Evolutionary conservation across 2,329 filamentous ascomycete genomes (phyloP), one percentile per base, ranked within the genome.

Genomic region (Aureobasidium sp.): DNA sequence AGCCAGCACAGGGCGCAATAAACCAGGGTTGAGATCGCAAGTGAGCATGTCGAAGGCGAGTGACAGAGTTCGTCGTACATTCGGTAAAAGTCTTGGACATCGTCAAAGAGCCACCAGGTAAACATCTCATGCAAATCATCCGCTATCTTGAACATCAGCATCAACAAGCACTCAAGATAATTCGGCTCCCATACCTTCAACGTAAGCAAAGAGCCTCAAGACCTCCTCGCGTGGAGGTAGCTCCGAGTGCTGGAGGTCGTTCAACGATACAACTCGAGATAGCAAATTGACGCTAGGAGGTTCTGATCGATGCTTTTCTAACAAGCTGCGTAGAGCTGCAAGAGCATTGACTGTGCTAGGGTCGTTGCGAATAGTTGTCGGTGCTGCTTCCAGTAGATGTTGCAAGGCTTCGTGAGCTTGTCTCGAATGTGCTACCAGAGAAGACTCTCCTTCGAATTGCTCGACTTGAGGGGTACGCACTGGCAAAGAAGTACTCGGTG

Each of bases 1-100:
- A 64, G 61, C 47, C 59, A 64, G 15, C 62, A 52, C 1, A 65
- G 59, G 5, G 61, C 57, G 5, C 63, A 63, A 21, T 63, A 61
- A 15, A 64, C 65, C 11, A 63, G 27, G 7, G 64, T 15, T 13
- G 48, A 55, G 39, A 60, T 62, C 16, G 64, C 64, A 39, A 61
- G 44, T 9, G 59, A 45, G 13, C 61, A 64, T 5, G 62, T 60
- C 10, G 49, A 58, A 3, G 61, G 59, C 1, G 64, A 63, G 16
- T 58, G 63, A 59, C 65, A 63, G n/a, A 47, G 54, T 6, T 57
- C 41, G 8, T 61, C 53, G 15, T 42, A 44, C 45, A 54, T 45
- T 5, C 49, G n/a, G 49, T 44, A 41, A 50, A 59, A 55, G 15
- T 59, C 29, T 16, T 58, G 30, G 15, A 50, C 21, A 13, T 53